A percentile compares a stretch with the other conserved stretches of the same genome.
Conservation (phyloP, 2,329 filamentous ascomycete species). For the Aspergillus sergii region DNA sequence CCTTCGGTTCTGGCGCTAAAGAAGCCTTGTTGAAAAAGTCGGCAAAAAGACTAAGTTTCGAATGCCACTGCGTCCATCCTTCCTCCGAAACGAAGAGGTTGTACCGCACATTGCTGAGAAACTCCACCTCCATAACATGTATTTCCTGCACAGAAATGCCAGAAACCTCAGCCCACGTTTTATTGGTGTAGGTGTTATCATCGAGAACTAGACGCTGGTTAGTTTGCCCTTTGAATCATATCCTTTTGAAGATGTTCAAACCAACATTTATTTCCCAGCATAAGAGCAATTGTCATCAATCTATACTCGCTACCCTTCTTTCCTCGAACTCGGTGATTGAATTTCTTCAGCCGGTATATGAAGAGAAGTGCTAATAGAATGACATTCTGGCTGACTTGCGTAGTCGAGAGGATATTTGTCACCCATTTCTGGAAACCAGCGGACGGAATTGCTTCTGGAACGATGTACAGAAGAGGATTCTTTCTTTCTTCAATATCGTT, state of each 20-base stretch:
- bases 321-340: constrained; percentile 85
- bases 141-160: constrained; percentile 92
- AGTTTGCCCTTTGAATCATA: not conserved
- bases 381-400: constrained; percentile 94
- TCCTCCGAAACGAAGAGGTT: constrained; percentile 82
- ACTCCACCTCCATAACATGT: constrained; percentile 99
- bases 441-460: constrained; percentile 72
- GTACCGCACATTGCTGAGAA: constrained; percentile 97
- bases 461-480: constrained; percentile 57
- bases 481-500: constrained; percentile 67
- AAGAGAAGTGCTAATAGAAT: constrained; percentile 87
- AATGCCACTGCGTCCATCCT: constrained; percentile 87
- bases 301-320: constrained; percentile 92
- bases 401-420: constrained; percentile 84
- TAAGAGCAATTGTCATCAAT: constrained; percentile 88
- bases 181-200: constrained; percentile 99
- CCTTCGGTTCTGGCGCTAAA: constrained; percentile 44
- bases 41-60: constrained; percentile 78
- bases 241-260: not conserved
- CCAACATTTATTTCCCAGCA: constrained; percentile 95
- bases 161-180: constrained; percentile 98
- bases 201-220: constrained; percentile 69
- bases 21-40: constrained; percentile 77
- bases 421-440: constrained; percentile 93
- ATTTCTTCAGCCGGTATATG: constrained; percentile 88